Evolutionary conservation across 768 basidiomycete species (phyloP).

Genomic region (Amanita inopinata): DNA sequence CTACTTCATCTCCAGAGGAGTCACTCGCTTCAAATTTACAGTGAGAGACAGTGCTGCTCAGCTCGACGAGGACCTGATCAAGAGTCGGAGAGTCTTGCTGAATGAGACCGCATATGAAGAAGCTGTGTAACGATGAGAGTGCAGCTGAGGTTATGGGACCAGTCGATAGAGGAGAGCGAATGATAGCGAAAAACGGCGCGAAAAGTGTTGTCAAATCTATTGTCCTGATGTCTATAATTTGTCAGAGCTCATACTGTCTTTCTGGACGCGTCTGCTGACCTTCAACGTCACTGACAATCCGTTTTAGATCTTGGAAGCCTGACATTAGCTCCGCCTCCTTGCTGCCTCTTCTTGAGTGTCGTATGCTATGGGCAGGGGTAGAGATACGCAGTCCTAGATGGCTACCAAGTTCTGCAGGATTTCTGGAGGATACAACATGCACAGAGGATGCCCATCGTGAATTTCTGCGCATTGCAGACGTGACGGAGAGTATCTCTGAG

Average conservation of each 20-base stretch:
- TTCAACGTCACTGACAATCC: constrained; percentile 57
- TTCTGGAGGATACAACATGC: constrained; percentile 50
- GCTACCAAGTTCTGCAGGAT: constrained; percentile 60
- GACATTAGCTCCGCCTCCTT: constrained; percentile 81
- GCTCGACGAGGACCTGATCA: constrained; percentile 61
- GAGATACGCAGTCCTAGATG: constrained; percentile 67
- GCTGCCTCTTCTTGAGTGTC: constrained; percentile 38
- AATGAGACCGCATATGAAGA: constrained; percentile 76
- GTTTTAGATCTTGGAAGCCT: constrained; percentile 81
- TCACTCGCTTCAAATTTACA: constrained; percentile 98
- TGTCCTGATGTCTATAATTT: constrained; percentile 41
- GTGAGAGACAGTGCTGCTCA: constrained; percentile 85
- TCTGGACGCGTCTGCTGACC: constrained; percentile 29
- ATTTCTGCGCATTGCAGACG: constrained; percentile 94
- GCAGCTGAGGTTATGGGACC: constrained; percentile 97
- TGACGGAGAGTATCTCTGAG: constrained; percentile 87
- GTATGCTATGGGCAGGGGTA: constrained; percentile 32
- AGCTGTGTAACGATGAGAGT: constrained; percentile 76
- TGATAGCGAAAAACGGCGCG: constrained; percentile 84
- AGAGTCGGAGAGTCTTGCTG: constrained; percentile 44
- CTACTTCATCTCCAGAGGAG: constrained; percentile 95
- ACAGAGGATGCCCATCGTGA: constrained; percentile 86
- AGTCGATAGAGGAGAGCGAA: constrained; percentile 89
- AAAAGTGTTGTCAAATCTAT: constrained; percentile 58
- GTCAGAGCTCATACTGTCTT: constrained; percentile 9